These are phyloP conservation scores for Phlyctochytrium bullatum DNA, from an alignment of 192 early-diverging fungal species.

Conservation along the genomic window DNA sequence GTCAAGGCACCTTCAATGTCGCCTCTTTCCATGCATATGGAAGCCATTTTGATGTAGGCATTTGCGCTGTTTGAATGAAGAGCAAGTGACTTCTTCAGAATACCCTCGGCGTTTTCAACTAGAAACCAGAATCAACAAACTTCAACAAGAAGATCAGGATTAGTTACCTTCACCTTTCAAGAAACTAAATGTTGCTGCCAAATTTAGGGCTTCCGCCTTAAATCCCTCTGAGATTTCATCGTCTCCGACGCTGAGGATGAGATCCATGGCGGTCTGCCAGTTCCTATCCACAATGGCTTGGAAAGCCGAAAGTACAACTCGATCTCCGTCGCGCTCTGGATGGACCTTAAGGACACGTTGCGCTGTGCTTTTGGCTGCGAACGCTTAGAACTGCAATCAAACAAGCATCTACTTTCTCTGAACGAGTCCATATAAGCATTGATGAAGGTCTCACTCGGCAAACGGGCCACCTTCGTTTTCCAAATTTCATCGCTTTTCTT, in stretches of 20 bases:
- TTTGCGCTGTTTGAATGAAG: slow-evolving; percentile 76
- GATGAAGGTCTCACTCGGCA: slow-evolving; percentile 90
- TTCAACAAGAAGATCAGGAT: slow-evolving; percentile 7
- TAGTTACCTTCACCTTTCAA: slow-evolving; percentile 67
- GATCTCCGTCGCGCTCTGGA: slow-evolving; percentile 26
- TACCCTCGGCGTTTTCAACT: slow-evolving; percentile 65
- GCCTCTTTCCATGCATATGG: slow-evolving; percentile 85
- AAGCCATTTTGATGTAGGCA: slow-evolving; percentile 86
- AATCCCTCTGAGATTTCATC: slow-evolving; percentile 24
- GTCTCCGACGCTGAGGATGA: slow-evolving; percentile 1
- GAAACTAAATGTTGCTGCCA: slow-evolving; percentile 86
- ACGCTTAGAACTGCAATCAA: slow-evolving; percentile 15
- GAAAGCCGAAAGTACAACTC: slow-evolving; percentile 54
- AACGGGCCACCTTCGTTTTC: slow-evolving; percentile 53
- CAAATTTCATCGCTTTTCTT: slow-evolving; percentile 74
- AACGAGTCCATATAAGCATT: slow-evolving; percentile 94
- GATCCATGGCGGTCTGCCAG: slow-evolving; percentile 27
- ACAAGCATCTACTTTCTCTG: slow-evolving; percentile 46
- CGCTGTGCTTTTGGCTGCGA: slow-evolving; percentile 12
- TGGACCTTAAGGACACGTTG: slow-evolving; percentile 17
- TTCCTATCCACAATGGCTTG: slow-evolving; percentile 51
- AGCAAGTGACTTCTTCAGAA: slow-evolving; percentile 78
- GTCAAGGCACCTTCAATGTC: slow-evolving; percentile 58
- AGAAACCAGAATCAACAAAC: neutral
- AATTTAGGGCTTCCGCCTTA: slow-evolving; percentile 73